Conservation (phyloP, 306 rosid genomes). For the Vigna angularis region DNA sequence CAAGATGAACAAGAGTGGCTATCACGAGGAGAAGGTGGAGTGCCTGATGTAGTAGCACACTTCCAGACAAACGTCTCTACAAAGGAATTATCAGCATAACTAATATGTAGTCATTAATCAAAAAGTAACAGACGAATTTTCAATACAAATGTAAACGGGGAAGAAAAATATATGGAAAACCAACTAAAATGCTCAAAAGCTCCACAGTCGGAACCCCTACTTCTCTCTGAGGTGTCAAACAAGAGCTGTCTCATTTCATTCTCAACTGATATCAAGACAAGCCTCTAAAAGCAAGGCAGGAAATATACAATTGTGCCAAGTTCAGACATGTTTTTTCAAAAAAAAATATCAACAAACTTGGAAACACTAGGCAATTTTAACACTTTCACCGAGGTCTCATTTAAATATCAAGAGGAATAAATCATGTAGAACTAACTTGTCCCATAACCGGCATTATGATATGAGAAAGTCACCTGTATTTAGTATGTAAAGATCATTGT, state of each 20-base stretch:
- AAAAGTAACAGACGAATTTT: conserved; percentile 20
- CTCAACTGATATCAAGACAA: neutral
- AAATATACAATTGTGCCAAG: conserved; percentile 4
- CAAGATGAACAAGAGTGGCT: conserved; percentile 97
- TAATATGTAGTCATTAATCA: conserved; percentile 3
- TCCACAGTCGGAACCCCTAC: conserved; percentile 4
- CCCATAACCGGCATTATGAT: neutral
- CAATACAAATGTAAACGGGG: neutral
- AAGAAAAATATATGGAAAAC: conserved; percentile 38
- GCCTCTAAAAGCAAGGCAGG: neutral
- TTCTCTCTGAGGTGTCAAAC: conserved; percentile 18
- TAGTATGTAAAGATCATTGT: conserved; percentile 90
- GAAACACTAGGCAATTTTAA: conserved; percentile 12
- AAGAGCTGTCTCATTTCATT: conserved; percentile 20
- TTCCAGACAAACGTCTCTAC: conserved; percentile 95
- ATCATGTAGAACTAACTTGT: conserved; percentile 29
- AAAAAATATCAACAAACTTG: conserved; percentile 31
- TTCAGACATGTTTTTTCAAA: conserved; percentile 22
- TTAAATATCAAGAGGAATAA: conserved; percentile 15
- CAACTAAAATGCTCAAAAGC: conserved; percentile 27
- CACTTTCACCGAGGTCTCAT: conserved; percentile 12
- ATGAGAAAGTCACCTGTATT: conserved; percentile 72
- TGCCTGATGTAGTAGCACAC: conserved; percentile 77
- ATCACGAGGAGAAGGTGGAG: conserved; percentile 93
- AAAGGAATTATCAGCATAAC: conserved; percentile 38